Percentiles rank a stretch among this genome's conserved stretches.
These are phyloP conservation scores for Acer campestre DNA, from an alignment of 345 rosid genomes.

Conservation along the genomic window DNA sequence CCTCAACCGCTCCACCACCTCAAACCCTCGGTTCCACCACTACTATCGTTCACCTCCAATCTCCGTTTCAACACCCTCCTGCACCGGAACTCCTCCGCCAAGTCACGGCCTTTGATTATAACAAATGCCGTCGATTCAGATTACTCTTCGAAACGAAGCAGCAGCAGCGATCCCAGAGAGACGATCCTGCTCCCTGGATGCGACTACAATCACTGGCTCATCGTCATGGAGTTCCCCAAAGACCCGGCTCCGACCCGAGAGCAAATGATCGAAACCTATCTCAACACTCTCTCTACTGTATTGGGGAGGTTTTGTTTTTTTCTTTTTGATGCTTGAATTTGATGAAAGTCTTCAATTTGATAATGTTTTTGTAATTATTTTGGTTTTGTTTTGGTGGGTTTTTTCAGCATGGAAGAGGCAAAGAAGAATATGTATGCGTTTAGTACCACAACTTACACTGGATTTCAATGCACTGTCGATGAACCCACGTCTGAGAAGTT, in stretches of 20 bases:
- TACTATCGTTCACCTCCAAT: not conserved
- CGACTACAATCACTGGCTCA: constrained; percentile 96
- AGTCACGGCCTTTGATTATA: not conserved
- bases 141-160: constrained; percentile 68
- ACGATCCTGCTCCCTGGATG: constrained; percentile 94
- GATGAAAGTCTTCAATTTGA: not conserved
- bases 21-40: not conserved
- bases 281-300: constrained; percentile 81
- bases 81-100: not conserved
- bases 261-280: constrained; percentile 95
- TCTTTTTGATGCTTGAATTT: not conserved
- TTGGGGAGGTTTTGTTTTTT: constrained; percentile 62
- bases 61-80: not conserved
- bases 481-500: constrained; percentile 92
- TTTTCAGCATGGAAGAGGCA: constrained; percentile 89
- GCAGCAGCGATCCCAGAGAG: constrained; percentile 76
- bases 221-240: constrained; percentile 97
- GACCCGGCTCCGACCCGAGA: constrained; percentile 94
- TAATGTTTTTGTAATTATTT: too few relatives aligned
- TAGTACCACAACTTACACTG: constrained; percentile 92
- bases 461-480: constrained; percentile 87
- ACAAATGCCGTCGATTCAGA: constrained; percentile 18
- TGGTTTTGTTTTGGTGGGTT: not conserved
- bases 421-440: constrained; percentile 96
- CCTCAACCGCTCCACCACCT: not conserved